Base-by-base conservation (phyloP, 1,284 basidiomycete genomes). In the Malassezia nana region DNA sequence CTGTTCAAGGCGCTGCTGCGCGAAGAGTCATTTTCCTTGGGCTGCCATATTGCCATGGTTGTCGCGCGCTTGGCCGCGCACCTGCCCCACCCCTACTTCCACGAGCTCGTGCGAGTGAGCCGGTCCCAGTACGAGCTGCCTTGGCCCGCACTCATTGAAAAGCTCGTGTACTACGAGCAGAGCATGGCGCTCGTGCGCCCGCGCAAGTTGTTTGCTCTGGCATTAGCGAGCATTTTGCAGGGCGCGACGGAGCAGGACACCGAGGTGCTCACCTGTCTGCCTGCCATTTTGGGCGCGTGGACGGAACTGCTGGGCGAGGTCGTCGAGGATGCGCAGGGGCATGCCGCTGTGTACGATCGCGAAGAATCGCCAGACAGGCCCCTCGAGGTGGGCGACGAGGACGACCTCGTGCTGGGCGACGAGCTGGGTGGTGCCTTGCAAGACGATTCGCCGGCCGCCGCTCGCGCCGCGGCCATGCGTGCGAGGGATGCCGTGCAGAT, bases 201-300 rank as follows among this genome's bases (percentile, higher is more conserved):
- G 33, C 59, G 66, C 10, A 65, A 67, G 16, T 54, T 68, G 12
- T 60, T 60, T 4, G 63, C 62, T 1, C 52, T 73, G 16, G 70
- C 62, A 1, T 50, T 69, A 7, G 67, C 70, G 9, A 41, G 28
- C 20, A 49, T 60, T 13, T 20, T 64, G 41, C 46, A 41, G 6
- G 48, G 41, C 20, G 35, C 51, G 16, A 16, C 38, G 7, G 46
- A 33, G 4, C 20, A 39, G 31, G 55, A 59, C 20, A 12, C 46
- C 6, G 45, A 30, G 22, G 48, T 71, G 16, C 51, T 60, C 2
- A 48, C 45, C 3, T 41, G 41, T 6, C 28, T 65, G 3, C 65
- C 68, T 0, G 62, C 62, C 8, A 55, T 71, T 55, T 57, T 69
- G 15, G 58, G 64, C 3, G 45, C 65, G 9, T 72, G 70, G 70